These are phyloP conservation scores for Solanum hybrid DNA, from an alignment of 305 asterid species.

Conservation along the genomic window DNA sequence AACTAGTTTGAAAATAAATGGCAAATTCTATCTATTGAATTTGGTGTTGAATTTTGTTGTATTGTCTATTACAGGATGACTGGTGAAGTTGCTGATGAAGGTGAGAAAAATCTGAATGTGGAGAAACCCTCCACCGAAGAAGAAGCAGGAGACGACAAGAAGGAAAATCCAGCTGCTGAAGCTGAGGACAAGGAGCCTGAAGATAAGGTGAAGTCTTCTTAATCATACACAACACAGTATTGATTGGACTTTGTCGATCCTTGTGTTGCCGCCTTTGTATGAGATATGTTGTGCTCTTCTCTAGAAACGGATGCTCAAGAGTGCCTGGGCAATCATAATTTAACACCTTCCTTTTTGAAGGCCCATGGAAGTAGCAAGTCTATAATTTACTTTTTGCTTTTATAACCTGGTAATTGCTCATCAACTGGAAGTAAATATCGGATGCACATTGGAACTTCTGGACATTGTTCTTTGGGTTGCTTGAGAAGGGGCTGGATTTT, in stretches of 20 bases:
- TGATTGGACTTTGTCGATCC: neutral
- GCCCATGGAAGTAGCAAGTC: neutral
- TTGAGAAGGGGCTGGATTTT: neutral
- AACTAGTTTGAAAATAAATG: neutral
- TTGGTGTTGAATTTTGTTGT: neutral
- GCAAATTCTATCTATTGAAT: neutral
- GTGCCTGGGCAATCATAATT: neutral
- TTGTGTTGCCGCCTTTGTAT: neutral
- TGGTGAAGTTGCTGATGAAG: slow-evolving; percentile 46
- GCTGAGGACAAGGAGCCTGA: slow-evolving; percentile 71
- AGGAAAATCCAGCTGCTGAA: slow-evolving; percentile 47
- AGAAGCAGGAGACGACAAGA: slow-evolving; percentile 38
- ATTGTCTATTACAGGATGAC: slow-evolving; percentile 26
- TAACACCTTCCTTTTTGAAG: neutral
- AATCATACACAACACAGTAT: neutral
- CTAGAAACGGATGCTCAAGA: neutral
- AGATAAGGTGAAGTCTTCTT: slow-evolving; percentile 41
- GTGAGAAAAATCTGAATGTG: slow-evolving; percentile 37
- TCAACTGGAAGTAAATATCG: neutral
- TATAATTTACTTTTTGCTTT: neutral
- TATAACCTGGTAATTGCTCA: neutral
- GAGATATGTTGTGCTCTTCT: neutral
- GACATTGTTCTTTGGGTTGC: neutral
- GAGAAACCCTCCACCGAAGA: slow-evolving; percentile 53
- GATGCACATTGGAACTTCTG: neutral